Evolutionary conservation across 495 filamentous ascomycete species (phyloP).

Genomic region (Aspergillus coremiiformis): DNA sequence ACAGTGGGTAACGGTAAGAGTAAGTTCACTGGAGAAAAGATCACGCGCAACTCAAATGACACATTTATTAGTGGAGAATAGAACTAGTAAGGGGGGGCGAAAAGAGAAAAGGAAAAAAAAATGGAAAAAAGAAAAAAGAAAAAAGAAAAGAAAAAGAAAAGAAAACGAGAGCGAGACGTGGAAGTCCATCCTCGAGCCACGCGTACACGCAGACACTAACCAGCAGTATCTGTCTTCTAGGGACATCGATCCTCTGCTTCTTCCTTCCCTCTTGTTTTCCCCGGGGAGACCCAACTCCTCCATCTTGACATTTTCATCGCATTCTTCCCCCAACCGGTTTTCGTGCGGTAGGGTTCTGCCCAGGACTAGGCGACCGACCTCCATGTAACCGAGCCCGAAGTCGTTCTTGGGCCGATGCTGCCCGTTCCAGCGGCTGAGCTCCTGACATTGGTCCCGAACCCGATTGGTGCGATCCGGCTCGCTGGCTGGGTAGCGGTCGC

Average conservation of each 20-base stretch:
- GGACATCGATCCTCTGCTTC: background rate
- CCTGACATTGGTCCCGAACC: slow-evolving; percentile 8
- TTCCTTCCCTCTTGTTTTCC: background rate
- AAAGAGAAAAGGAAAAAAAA: too few species aligned
- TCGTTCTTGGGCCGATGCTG: slow-evolving; percentile 57
- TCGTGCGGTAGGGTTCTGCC: slow-evolving; percentile 24
- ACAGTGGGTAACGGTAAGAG: too few species aligned
- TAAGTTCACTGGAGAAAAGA: too few species aligned
- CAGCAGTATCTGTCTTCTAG: slow-evolving; percentile 1
- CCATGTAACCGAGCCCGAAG: slow-evolving; percentile 61
- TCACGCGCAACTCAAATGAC: too few species aligned
- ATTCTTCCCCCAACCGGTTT: slow-evolving; percentile 30
- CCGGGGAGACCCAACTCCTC: background rate
- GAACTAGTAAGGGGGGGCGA: too few species aligned
- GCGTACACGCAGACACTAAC: background rate
- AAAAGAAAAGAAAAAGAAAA: background rate
- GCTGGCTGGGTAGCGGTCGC: slow-evolving; percentile 61
- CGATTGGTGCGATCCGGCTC: slow-evolving; percentile 64
- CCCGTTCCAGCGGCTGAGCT: slow-evolving; percentile 40
- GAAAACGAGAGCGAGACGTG: background rate
- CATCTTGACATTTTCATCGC: background rate
- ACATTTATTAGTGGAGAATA: too few species aligned
- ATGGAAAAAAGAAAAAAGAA: background rate
- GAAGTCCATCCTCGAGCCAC: background rate
- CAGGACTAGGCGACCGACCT: slow-evolving; percentile 36